Conservation (phyloP, 768 basidiomycete genomes). For the Tylopilus rubrobrunneus region DNA sequence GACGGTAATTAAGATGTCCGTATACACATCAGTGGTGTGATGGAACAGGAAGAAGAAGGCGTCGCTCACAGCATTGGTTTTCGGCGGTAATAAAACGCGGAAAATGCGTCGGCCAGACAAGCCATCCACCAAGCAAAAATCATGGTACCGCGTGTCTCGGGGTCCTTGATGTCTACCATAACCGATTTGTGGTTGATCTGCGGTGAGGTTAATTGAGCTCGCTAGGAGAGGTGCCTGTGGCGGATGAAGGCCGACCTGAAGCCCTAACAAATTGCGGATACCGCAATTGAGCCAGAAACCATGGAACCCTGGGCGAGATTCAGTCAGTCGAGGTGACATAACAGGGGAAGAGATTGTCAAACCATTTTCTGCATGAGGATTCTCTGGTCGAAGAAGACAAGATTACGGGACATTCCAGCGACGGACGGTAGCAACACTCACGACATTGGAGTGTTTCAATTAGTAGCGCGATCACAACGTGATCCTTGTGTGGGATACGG, state of each 20-base stretch:
- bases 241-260: constrained; percentile 47
- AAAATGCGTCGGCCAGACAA: constrained; percentile 79
- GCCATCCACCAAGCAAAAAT: constrained; percentile 96
- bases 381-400: constrained; percentile 44
- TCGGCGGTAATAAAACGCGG: constrained; percentile 77
- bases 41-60: neutral
- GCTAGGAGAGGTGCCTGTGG: constrained; percentile 5
- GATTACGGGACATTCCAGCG: constrained; percentile 7
- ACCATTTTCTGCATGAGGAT: constrained; percentile 71
- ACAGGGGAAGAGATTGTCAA: constrained; percentile 17
- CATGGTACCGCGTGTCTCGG: constrained; percentile 77
- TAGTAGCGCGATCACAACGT: constrained; percentile 76
- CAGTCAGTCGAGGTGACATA: constrained; percentile 17
- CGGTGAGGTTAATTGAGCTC: constrained; percentile 6
- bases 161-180: constrained; percentile 67
- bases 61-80: constrained; percentile 67
- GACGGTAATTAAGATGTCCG: constrained; percentile 22
- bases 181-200: constrained; percentile 85
- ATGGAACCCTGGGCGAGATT: constrained; percentile 58
- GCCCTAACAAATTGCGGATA: constrained; percentile 73
- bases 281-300: constrained; percentile 81
- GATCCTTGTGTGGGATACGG: constrained; percentile 72
- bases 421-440: constrained; percentile 42
- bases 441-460: constrained; percentile 86
- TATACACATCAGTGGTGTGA: constrained; percentile 8